phyloP scores from a whole-genome alignment of 169 alveolate species.

The Plasmodium vinckei region DNA sequence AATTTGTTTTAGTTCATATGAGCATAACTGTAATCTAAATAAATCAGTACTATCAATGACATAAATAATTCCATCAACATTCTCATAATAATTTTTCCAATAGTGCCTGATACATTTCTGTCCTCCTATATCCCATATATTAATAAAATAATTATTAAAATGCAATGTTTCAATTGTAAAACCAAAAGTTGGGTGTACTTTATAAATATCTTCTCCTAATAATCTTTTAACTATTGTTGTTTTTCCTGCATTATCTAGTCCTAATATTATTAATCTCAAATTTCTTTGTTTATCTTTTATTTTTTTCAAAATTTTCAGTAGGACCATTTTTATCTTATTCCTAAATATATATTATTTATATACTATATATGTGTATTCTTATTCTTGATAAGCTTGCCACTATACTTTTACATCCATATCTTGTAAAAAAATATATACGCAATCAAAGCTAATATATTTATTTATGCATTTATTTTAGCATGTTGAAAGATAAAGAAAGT shows the following conservation, averaged over 20 bases:
- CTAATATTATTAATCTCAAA: slow-evolving; percentile 95
- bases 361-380: neutral
- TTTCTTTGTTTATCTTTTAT: slow-evolving; percentile 94
- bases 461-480: no score
- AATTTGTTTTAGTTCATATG: slow-evolving; percentile 94
- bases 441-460: no score
- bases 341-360: neutral
- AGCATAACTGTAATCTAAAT: slow-evolving; percentile 95
- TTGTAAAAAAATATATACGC: no score
- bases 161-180: slow-evolving; percentile 93
- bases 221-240: slow-evolving; percentile 95
- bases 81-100: slow-evolving; percentile 99
- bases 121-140: slow-evolving; percentile 99
- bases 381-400: neutral
- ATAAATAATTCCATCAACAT: slow-evolving; percentile 98
- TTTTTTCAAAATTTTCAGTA: slow-evolving; percentile 92
- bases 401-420: neutral
- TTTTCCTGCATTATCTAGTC: slow-evolving; percentile 98
- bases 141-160: slow-evolving; percentile 87
- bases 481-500: no score
- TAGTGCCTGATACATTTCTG: slow-evolving; percentile 97
- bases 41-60: slow-evolving; percentile 98
- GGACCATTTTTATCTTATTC: slow-evolving; percentile 88
- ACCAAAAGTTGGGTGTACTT: slow-evolving; percentile 96
- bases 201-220: slow-evolving; percentile 93